Conservation (phyloP, 371 early-diverging fungal genomes). For the Rhizopus arrhizus region DNA sequence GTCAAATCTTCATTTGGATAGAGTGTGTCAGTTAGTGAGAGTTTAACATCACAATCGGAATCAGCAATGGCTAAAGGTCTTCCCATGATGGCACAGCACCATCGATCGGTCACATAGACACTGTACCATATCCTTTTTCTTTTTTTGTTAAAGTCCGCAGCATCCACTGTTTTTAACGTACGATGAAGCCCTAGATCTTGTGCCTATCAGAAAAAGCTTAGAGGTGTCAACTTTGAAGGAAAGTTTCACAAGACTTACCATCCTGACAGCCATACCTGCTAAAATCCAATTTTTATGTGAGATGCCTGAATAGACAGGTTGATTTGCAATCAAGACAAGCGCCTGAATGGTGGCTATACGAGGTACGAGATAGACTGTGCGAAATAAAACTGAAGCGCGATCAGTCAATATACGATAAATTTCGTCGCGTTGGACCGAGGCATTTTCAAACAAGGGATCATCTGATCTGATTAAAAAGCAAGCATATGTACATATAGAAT, state of each 20-base stretch:
- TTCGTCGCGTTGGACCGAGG: constrained; percentile 33
- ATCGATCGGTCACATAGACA: constrained; percentile 37
- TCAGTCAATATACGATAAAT: constrained; percentile 34
- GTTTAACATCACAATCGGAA: constrained; percentile 43
- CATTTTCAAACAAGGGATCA: constrained; percentile 29
- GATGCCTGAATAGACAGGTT: constrained; percentile 39
- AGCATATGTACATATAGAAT: constrained; percentile 42
- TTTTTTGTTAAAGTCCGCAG: constrained; percentile 17
- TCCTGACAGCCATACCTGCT: constrained; percentile 53
- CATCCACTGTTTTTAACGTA: constrained; percentile 19
- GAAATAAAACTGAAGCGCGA: constrained; percentile 28
- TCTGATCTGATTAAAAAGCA: constrained; percentile 35
- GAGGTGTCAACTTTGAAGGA: background rate
- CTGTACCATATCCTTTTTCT: constrained; percentile 39
- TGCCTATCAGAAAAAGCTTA: constrained; percentile 15
- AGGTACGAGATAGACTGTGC: constrained; percentile 40
- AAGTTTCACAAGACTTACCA: constrained; percentile 29
- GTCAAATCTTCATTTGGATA: constrained; percentile 16
- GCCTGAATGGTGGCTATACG: constrained; percentile 46
- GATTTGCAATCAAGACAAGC: constrained; percentile 39
- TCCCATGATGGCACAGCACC: constrained; percentile 48
- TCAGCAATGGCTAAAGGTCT: constrained; percentile 46
- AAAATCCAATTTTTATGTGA: constrained; percentile 47
- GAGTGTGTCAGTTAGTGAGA: constrained; percentile 16
- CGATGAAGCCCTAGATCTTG: constrained; percentile 47